Conservation (phyloP, 306 rosid genomes). For the Lablab purpureus region DNA sequence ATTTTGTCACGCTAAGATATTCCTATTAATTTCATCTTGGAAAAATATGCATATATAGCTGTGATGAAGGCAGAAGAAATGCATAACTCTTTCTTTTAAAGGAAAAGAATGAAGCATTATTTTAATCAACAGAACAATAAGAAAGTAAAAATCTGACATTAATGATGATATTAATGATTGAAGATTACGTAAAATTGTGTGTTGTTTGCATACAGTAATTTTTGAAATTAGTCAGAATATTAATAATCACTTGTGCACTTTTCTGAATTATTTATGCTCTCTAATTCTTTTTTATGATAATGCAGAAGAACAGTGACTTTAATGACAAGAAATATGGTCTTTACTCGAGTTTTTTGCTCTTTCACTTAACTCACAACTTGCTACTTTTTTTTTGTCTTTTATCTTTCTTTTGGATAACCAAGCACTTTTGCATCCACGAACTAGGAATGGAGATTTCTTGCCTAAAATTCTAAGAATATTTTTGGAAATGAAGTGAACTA, state of each 20-base stretch:
- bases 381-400: not conserved
- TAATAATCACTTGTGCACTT: not conserved
- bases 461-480: conserved; percentile 36
- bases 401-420: conserved; percentile 7
- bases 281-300: not conserved
- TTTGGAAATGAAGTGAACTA: not conserved
- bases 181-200: not conserved
- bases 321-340: conserved; percentile 3
- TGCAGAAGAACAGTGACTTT: conserved; percentile 13
- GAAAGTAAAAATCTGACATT: conserved; percentile 4
- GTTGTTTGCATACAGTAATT: too few species aligned
- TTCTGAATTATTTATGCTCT: not conserved
- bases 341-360: not conserved
- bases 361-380: not conserved
- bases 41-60: not conserved
- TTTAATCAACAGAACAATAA: not conserved
- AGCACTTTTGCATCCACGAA: conserved; percentile 10
- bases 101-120: not conserved
- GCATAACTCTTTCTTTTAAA: not conserved
- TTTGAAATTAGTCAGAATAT: not conserved
- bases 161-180: not conserved
- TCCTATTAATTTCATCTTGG: conserved; percentile 1
- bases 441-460: conserved; percentile 34
- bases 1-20: not conserved
- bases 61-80: conserved; percentile 4